Evolutionary conservation across 441 rosid genomes (phyloP).

Genomic region (Corymbia calophylla): DNA sequence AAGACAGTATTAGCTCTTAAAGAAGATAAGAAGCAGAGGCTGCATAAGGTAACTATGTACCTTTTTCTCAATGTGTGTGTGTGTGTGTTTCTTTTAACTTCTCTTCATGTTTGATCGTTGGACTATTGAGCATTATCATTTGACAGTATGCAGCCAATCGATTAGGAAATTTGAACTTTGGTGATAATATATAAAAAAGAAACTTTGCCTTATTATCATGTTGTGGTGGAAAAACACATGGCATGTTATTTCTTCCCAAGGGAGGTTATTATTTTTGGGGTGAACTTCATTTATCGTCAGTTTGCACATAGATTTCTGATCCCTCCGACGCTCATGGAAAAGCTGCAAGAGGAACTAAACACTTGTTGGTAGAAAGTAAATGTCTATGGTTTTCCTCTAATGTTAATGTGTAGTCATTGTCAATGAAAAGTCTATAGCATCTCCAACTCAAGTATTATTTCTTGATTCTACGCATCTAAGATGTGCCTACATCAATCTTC

Average conservation of each 20-base stretch:
- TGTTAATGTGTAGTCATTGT: neutral
- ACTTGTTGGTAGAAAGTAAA: neutral
- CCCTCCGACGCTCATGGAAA: neutral
- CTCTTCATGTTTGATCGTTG: neutral
- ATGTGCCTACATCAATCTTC: neutral
- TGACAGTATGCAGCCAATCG: neutral
- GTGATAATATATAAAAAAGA: neutral
- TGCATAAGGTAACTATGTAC: constrained; percentile 51
- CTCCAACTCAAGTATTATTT: neutral
- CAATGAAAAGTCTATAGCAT: neutral
- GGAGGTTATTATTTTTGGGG: neutral
- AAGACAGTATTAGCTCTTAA: constrained; percentile 70
- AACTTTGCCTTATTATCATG: neutral
- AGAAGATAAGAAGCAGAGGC: constrained; percentile 93
- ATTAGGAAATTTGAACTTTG: neutral
- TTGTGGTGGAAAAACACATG: neutral
- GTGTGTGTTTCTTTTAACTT: neutral
- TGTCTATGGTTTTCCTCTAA: neutral
- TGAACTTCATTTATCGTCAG: neutral
- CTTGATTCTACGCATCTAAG: neutral
- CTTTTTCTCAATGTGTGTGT: neutral
- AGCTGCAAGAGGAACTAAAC: neutral
- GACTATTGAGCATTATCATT: neutral
- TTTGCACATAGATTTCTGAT: neutral
- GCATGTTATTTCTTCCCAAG: neutral